These are phyloP conservation scores for Ophiostoma perfectum DNA, from an alignment of 2,329 filamentous ascomycete species.

Conservation along the genomic window DNA sequence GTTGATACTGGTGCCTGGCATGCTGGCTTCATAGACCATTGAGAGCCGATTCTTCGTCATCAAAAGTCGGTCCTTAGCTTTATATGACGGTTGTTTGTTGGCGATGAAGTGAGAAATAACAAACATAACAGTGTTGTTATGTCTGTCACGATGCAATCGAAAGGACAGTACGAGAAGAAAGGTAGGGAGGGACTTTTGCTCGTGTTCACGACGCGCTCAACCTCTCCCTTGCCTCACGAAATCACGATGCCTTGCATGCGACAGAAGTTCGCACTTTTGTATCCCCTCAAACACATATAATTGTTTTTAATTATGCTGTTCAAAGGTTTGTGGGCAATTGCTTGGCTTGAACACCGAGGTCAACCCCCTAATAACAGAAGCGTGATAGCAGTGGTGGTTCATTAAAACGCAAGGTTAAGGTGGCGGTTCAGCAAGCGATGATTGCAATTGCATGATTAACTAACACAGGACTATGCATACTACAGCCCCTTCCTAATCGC, in stretches of 20 bases:
- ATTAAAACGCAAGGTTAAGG: neutral
- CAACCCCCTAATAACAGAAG: neutral
- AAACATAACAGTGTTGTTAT: neutral
- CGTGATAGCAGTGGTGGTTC: neutral
- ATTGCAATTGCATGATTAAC: no score
- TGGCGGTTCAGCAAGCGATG: neutral
- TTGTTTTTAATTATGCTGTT: neutral
- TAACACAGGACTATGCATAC: neutral
- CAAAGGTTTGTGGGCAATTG: neutral
- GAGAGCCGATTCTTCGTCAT: neutral
- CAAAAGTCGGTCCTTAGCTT: no score
- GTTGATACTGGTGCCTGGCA: neutral
- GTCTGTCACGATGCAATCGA: no score
- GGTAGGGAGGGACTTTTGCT: neutral
- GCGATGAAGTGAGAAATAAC: neutral
- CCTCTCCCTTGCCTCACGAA: neutral
- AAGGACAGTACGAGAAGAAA: no score
- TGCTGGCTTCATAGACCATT: neutral
- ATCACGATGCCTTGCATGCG: neutral
- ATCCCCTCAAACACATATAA: neutral
- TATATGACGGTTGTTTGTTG: no score
- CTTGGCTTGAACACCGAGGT: neutral
- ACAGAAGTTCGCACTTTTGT: conserved; percentile 7
- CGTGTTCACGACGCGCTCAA: neutral
- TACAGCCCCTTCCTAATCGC: neutral